phyloP scores from a whole-genome alignment of 2,329 filamentous ascomycete species.

The Lecanicillium sp. region DNA sequence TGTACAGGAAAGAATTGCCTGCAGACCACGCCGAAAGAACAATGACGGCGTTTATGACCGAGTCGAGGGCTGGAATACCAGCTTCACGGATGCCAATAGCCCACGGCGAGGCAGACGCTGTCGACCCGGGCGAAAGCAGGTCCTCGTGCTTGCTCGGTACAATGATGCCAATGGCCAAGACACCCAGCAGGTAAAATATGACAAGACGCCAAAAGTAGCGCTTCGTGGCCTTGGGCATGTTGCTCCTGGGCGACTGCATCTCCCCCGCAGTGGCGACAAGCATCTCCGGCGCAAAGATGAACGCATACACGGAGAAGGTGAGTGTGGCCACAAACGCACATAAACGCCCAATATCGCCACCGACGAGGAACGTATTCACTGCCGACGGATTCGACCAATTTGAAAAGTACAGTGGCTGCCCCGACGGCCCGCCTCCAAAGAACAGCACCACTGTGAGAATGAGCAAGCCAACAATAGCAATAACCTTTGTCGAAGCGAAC shows the following conservation, averaged over 20 bases:
- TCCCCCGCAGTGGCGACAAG: constrained; percentile 22
- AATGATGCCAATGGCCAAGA: constrained; percentile 22
- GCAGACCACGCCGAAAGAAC: constrained; percentile 48
- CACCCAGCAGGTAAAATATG: constrained; percentile 16
- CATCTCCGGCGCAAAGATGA: constrained; percentile 19
- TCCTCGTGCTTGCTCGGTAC: constrained; percentile 21
- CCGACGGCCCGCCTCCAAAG: constrained; percentile 36
- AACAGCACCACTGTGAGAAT: constrained; percentile 36
- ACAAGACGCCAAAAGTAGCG: constrained; percentile 21
- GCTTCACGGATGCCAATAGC: constrained; percentile 41
- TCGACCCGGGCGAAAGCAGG: constrained; percentile 23
- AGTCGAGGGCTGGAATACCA: constrained; percentile 32
- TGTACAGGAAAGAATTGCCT: constrained; percentile 45
- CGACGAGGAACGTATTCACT: constrained; percentile 21
- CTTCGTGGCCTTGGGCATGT: constrained; percentile 21
- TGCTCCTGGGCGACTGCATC: constrained; percentile 22
- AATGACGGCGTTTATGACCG: constrained; percentile 46
- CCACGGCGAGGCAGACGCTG: constrained; percentile 40
- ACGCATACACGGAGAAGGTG: constrained; percentile 11
- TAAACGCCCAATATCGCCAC: constrained; percentile 42
- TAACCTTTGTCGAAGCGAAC: constrained; percentile 37
- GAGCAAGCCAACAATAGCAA: constrained; percentile 39
- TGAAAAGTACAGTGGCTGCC: constrained; percentile 34
- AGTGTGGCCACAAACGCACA: constrained; percentile 36
- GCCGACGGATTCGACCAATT: constrained; percentile 27